Conservation (phyloP, 2,329 filamentous ascomycete species). For the Fusarium sambucinum region DNA sequence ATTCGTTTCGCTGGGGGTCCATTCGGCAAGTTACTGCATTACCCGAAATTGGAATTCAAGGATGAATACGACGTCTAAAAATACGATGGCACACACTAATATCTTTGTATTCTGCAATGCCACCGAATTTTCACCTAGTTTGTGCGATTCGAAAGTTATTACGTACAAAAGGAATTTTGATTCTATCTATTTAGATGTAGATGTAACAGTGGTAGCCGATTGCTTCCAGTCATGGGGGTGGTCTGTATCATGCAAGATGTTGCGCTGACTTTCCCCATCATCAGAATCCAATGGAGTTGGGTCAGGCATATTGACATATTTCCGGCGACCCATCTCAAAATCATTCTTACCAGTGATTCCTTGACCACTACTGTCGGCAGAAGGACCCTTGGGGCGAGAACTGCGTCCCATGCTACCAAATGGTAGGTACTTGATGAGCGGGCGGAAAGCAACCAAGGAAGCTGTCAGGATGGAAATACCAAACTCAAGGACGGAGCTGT, state of each 20-base stretch:
- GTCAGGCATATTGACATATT: slow-evolving; percentile 7
- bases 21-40: neutral
- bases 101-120: neutral
- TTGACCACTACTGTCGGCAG: neutral
- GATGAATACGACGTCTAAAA: neutral
- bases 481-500: slow-evolving; percentile 10
- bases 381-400: neutral
- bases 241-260: neutral
- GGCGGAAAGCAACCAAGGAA: slow-evolving; percentile 5
- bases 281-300: neutral
- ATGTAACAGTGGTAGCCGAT: neutral
- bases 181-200: neutral
- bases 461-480: slow-evolving; percentile 8
- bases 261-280: slow-evolving; percentile 6
- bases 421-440: slow-evolving; percentile 8
- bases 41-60: neutral
- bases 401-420: slow-evolving; percentile 5
- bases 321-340: slow-evolving; percentile 3
- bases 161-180: neutral
- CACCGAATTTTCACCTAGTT: neutral
- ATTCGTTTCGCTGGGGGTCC: too few relatives aligned
- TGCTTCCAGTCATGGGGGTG: neutral
- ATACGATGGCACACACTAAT: neutral
- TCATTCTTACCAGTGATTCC: neutral
- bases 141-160: neutral